phyloP scores from a whole-genome alignment of 441 rosid genomes.

The Eruca vesicaria region DNA sequence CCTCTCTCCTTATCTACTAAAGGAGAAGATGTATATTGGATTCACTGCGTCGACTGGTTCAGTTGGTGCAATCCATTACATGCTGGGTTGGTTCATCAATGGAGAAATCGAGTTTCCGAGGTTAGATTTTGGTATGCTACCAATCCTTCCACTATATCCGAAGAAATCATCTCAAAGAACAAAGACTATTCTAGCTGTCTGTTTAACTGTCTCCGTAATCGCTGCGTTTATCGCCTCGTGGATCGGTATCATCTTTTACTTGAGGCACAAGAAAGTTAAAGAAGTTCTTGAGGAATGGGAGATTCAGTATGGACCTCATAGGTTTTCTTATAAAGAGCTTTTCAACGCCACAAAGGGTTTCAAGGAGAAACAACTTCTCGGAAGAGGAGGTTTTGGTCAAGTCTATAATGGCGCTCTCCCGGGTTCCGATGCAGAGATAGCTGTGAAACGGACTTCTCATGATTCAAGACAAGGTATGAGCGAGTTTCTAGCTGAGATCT shows the following conservation, averaged over 20 bases:
- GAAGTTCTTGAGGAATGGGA: slow-evolving; percentile 54
- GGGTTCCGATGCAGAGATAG: slow-evolving; percentile 30
- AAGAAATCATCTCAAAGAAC: slow-evolving; percentile 7
- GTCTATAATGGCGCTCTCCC: slow-evolving; percentile 44
- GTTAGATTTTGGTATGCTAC: no score
- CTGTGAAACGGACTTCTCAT: slow-evolving; percentile 48
- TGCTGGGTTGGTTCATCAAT: slow-evolving; percentile 18
- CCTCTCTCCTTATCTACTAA: slow-evolving; percentile 24
- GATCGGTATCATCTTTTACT: slow-evolving; percentile 32
- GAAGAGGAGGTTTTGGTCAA: slow-evolving; percentile 45
- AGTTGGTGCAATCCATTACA: slow-evolving; percentile 21
- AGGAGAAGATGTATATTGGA: slow-evolving; percentile 31
- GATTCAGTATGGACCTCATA: slow-evolving; percentile 42
- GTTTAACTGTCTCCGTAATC: slow-evolving; percentile 37
- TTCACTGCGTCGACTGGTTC: slow-evolving; percentile 41
- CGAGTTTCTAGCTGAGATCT: slow-evolving; percentile 51
- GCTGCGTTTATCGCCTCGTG: slow-evolving; percentile 19
- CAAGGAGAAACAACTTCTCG: slow-evolving; percentile 39
- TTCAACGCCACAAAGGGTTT: slow-evolving; percentile 48
- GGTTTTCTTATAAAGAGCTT: slow-evolving; percentile 46
- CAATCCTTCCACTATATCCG: slow-evolving; percentile 29
- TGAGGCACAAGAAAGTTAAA: slow-evolving; percentile 45
- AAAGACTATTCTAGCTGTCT: slow-evolving; percentile 28
- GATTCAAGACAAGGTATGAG: slow-evolving; percentile 46
- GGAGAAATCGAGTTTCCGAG: no score